Evolutionary conservation across 1,284 basidiomycete species (phyloP).

Genomic region (Ustilago curta): DNA sequence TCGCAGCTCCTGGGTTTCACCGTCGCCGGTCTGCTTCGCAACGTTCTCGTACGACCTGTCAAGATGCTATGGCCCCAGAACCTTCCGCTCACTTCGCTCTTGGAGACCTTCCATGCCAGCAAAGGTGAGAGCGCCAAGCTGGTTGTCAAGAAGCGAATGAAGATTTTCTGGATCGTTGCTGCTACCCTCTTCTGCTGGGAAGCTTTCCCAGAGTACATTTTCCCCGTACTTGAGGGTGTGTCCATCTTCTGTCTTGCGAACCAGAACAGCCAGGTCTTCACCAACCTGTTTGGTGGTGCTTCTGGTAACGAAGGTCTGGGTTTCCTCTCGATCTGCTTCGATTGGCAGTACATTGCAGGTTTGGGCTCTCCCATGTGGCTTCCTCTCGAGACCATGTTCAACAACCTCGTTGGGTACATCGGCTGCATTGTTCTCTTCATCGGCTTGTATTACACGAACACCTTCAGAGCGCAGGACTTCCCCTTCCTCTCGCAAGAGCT

Average conservation of each 20-base stretch:
- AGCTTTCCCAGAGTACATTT: conserved; percentile 72
- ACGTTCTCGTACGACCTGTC: conserved; percentile 38
- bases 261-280: conserved; percentile 33
- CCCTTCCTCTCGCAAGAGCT: conserved; percentile 42
- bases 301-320: conserved; percentile 42
- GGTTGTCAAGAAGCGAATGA: conserved; percentile 73
- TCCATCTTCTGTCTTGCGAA: conserved; percentile 71
- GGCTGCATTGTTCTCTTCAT: conserved; percentile 39
- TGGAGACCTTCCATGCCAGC: conserved; percentile 60
- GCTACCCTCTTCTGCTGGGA: conserved; percentile 44
- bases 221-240: conserved; percentile 64
- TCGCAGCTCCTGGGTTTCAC: conserved; percentile 78
- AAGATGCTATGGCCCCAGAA: conserved; percentile 68
- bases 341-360: conserved; percentile 44
- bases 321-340: conserved; percentile 39
- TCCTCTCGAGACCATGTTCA: conserved; percentile 40
- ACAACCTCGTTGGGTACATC: conserved; percentile 27
- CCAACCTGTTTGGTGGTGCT: conserved; percentile 46
- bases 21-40: conserved; percentile 70
- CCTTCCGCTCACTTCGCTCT: conserved; percentile 55
- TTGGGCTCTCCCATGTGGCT: conserved; percentile 37
- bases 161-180: conserved; percentile 74
- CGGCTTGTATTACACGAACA: conserved; percentile 44
- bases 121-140: conserved; percentile 53
- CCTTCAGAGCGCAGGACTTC: conserved; percentile 34